These are phyloP conservation scores for Somion occarium DNA, from an alignment of 1,284 basidiomycete species.

Conservation along the genomic window DNA sequence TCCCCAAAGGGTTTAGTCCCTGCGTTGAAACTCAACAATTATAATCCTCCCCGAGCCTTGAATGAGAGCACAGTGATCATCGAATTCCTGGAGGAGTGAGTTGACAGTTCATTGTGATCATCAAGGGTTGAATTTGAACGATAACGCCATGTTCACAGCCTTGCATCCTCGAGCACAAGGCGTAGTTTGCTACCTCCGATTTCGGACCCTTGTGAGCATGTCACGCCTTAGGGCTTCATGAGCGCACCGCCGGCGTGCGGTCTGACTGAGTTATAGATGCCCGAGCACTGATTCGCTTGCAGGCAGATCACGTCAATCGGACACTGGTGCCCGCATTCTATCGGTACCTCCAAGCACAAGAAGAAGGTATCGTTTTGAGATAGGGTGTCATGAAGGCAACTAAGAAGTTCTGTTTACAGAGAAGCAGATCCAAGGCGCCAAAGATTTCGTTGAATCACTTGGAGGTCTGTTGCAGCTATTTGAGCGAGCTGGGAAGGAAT, in stretches of 20 bases:
- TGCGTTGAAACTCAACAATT: constrained; percentile 49
- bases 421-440: constrained; percentile 50
- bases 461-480: constrained; percentile 53
- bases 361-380: constrained; percentile 32
- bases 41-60: constrained; percentile 45
- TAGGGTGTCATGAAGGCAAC: not conserved
- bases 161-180: constrained; percentile 40
- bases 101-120: constrained; percentile 9
- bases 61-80: constrained; percentile 73
- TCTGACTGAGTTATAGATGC: constrained; percentile 42
- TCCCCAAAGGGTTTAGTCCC: constrained; percentile 81
- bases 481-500: constrained; percentile 50
- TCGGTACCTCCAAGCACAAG: constrained; percentile 74
- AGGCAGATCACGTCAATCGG: constrained; percentile 65
- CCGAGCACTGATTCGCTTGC: constrained; percentile 61
- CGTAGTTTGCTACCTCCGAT: constrained; percentile 52
- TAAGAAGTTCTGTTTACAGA: constrained; percentile 16
- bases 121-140: not conserved
- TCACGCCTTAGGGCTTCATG: not conserved
- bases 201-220: constrained; percentile 53
- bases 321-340: constrained; percentile 73
- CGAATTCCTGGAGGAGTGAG: constrained; percentile 71
- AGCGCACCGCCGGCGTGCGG: not conserved
- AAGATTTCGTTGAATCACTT: constrained; percentile 55
- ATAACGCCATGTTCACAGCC: constrained; percentile 24